Base-by-base conservation (phyloP, 1,139 yeast genomes). In the Candida sanyaensis region DNA sequence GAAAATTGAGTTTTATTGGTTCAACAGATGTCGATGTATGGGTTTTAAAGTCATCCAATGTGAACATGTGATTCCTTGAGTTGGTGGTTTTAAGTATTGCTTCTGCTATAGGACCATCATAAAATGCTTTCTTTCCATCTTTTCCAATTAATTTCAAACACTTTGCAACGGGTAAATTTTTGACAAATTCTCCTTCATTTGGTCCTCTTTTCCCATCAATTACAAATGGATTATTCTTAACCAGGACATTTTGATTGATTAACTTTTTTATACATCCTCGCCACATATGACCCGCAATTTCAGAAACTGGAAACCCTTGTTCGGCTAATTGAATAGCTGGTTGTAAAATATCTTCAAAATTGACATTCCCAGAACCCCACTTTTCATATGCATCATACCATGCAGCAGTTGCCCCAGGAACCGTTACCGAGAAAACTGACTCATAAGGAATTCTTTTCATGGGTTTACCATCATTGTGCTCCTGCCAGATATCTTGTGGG, bases 331-430 rank as follows among this genome's bases (percentile, higher is more conserved):
- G 81, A 48, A 86, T 83, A 0, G 93, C 92, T 1, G 96, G 93
- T 48, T 75, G 75, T 37, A 87, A 68, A 31, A 86, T 73, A 50
- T 87, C 84, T 4, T 63, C 78, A 57, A 88, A 66, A 0, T 81
- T 58, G 12, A 88, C 81, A 9, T 80, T 81, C 1, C 88, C 86
- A 36, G 88, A 82, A 1, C 96, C 96, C 90, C 92, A 88, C 51
- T 67, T 67, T 38, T 78, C 81, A 43, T 77, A 67, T 1, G 89
- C 80, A 62, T 88, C 93, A 43, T 75, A 63, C 93, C 93, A 87
- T 1, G 88, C 92, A 6, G 88, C 88, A 43, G 86, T 77, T 1
- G 89, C 86, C 5, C 95, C 95, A 0, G 93, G 93, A 13, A 86
- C 89, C 39, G 86, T 86, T 8, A 84, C 81, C 0, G 85, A 68